A percentile compares a stretch with the other conserved stretches of the same genome.
Conservation (phyloP, 2,329 filamentous ascomycete species). For the Aureobasidium leucospermi region DNA sequence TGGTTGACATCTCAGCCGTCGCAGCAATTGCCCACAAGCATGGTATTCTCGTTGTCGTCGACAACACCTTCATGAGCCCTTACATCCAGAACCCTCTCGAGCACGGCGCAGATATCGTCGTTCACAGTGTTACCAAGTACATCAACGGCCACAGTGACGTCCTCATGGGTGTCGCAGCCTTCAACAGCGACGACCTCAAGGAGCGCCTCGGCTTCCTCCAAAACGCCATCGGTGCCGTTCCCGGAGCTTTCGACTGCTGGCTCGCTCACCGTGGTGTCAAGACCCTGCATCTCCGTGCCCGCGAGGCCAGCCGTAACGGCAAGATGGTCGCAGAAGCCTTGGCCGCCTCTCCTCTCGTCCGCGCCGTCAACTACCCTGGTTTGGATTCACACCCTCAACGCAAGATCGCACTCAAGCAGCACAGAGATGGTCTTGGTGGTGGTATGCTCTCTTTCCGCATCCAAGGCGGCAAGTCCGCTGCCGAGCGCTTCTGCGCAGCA, state of each 20-base stretch:
- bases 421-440: constrained; percentile 87
- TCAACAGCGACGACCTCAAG: constrained; percentile 77
- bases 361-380: constrained; percentile 92
- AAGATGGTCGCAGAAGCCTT: constrained; percentile 68
- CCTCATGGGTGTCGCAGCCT: constrained; percentile 93
- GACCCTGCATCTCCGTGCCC: constrained; percentile 86
- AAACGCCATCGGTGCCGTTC: constrained; percentile 93
- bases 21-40: constrained; percentile 75
- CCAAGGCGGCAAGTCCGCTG: constrained; percentile 74
- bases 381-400: constrained; percentile 81
- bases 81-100: constrained; percentile 96
- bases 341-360: constrained; percentile 70
- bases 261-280: constrained; percentile 94
- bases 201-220: constrained; percentile 81
- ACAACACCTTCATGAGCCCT: constrained; percentile 96
- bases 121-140: constrained; percentile 97
- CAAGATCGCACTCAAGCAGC: constrained; percentile 78
- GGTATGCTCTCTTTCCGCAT: constrained; percentile 98
- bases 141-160: constrained; percentile 97
- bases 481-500: constrained; percentile 83
- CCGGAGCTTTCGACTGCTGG: constrained; percentile 95
- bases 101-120: constrained; percentile 89
- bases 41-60: constrained; percentile 92
- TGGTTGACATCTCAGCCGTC: constrained; percentile 88
- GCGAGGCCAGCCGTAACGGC: constrained; percentile 78